Evolutionary conservation across 2,329 filamentous ascomycete species (phyloP), one percentile per base, ranked within the genome.

Genomic region (Bipolaris oryzae): DNA sequence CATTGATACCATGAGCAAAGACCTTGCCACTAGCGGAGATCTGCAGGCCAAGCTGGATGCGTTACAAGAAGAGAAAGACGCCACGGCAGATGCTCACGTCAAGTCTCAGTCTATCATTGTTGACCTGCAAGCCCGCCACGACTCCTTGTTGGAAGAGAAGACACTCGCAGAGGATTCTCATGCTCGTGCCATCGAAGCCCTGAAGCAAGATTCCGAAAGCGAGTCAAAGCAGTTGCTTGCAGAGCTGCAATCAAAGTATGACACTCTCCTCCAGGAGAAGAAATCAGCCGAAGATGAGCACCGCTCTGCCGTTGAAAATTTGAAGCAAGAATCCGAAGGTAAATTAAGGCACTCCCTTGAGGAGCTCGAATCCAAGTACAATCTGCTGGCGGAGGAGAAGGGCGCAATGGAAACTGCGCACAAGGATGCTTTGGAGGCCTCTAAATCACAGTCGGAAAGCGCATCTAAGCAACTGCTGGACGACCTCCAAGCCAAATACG

Each of bases 81-180:
- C 67, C 5, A 41, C 58, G 1, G 62, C 65, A 1, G 67, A 72
- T n/a, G 60, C 66, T 11, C 59, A 63, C 31, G 50, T 53, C 6
- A 68, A 69, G 46, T 67, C 71, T 15, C 62, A 68, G 31, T 67
- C 65, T 9, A 60, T 69, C 13, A 57, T 74, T 47, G 55, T 61
- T n/a, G 70, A 74, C 15, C 63, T 76, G 20, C 70, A 73, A 47
- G 61, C 66, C 2, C 68, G 67, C 18, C 65, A 73, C 42, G 68
- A 73, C 44, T 62, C 59, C 18, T 56, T 75, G 0, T 39, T 71
- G 5, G 66, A 68, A 46, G 72, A 74, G 13, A 75, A 71, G 58
- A 70, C 64, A 0, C 50, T 58, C 15, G 69, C 68, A 5, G 68
- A 74, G 50, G 68, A 74, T 33, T 63, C 69, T 4, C 72, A 76